Evolutionary conservation across 805 yeast species (phyloP), one percentile per base, ranked within the genome.

Genomic region (Tetrapisispora taiwanensis): DNA sequence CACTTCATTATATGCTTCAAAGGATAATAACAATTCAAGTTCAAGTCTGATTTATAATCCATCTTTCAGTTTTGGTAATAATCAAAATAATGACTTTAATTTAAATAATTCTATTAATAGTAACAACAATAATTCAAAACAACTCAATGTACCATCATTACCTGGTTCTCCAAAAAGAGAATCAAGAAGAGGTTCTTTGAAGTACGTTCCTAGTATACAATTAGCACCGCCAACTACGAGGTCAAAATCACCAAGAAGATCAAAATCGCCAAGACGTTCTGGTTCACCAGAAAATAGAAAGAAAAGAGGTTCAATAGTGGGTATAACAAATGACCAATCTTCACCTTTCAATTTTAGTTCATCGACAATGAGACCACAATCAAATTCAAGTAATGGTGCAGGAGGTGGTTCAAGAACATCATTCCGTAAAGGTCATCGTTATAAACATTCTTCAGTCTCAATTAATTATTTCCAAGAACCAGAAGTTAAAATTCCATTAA

Each of bases 391-490:
- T 10, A 27, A 48, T 7, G 56, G 53, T 37, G 46, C 50, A 9
- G 43, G 55, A 8, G 49, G 55, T 30, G 56, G 58, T 42, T 55
- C 60, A n/a, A 58, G 69, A 55, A 76, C 87, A 1, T 79, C 84
- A 0, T 85, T 79, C 54, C 79, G 98, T 70, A 79, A 89, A 53
- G 98, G 98, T 7, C 98, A 90, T 63, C 75, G 90, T 53, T 90
- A 90, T 60, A 90, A 90, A 60, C 97, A 90, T 63, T 88, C 97
- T 3, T 88, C 96, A 8, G 95, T 90, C 6, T 87, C 95, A 5
- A 84, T 90, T 92, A 89, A 90, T 62, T 74, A 90, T 60, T 90
- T 92, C 60, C 95, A 86, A 62, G 97, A 90, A 57, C 95, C 97
- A 1, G 83, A 88, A 14, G 76, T 71, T 34, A 71, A 80, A 31